Percentiles rank a stretch among this genome's conserved stretches.
Conservation (phyloP, 257 asterid species). For the Handroanthus guayacan region DNA sequence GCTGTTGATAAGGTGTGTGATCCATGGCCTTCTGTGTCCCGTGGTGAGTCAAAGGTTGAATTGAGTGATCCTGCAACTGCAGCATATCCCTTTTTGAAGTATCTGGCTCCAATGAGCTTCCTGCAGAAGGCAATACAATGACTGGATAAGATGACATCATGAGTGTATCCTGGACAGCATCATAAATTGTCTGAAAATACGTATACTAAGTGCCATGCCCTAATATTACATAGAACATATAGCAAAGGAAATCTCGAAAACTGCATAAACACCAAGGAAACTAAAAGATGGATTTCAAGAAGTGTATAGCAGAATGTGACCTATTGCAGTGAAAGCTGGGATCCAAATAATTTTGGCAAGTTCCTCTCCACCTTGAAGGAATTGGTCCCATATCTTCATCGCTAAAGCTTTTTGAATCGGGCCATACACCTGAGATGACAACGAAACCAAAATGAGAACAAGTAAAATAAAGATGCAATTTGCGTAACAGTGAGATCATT, state of each 20-base stretch:
- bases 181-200: not conserved
- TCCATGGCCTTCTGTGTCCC: conserved; percentile 86
- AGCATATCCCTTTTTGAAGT: conserved; percentile 82
- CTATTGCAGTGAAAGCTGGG: conserved; percentile 77
- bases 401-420: conserved; percentile 82
- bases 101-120: conserved; percentile 94
- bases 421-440: conserved; percentile 80
- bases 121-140: conserved; percentile 47
- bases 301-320: conserved; percentile 40
- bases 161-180: not conserved
- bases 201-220: no score
- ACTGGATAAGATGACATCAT: not conserved
- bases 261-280: no score
- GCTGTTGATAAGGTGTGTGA: conserved; percentile 97
- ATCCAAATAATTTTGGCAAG: conserved; percentile 73
- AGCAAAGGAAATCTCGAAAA: no score
- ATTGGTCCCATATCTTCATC: conserved; percentile 73
- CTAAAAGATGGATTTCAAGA: not conserved
- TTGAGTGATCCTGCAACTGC: conserved; percentile 68
- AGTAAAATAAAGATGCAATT: not conserved
- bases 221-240: no score
- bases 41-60: conserved; percentile 67
- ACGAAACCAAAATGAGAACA: not conserved
- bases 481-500: not conserved
- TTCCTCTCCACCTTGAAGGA: conserved; percentile 90